These are phyloP conservation scores for Solanum bukasovii DNA, from an alignment of 257 asterid genomes.

Conservation along the genomic window DNA sequence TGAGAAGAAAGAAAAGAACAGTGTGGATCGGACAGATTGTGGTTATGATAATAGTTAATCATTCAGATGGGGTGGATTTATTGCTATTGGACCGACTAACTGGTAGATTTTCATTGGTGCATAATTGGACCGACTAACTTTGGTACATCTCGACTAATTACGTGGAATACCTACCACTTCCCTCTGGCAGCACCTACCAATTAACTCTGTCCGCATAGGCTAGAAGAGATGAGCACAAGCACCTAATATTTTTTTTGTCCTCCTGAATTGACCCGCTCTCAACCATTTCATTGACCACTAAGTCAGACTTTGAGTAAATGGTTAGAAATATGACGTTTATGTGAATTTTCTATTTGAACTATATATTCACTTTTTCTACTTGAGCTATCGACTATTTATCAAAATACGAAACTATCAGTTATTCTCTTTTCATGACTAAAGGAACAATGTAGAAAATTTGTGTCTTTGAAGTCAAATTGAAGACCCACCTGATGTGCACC, in stretches of 20 bases:
- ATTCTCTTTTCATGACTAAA: too few relatives aligned
- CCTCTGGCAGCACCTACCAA: neutral
- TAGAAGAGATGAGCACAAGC: neutral
- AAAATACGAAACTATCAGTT: too few relatives aligned
- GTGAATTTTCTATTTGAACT: too few relatives aligned
- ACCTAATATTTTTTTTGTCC: neutral
- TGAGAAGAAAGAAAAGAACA: neutral
- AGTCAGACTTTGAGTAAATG: neutral
- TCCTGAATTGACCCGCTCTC: neutral
- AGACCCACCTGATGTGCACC: neutral
- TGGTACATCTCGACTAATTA: neutral
- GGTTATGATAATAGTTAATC: neutral
- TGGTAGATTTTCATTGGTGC: neutral
- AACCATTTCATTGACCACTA: rapidly evolving
- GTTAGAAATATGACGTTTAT: too few relatives aligned
- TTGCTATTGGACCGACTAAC: neutral
- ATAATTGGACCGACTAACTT: neutral
- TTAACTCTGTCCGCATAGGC: too few relatives aligned
- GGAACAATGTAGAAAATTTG: neutral
- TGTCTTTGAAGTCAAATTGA: neutral
- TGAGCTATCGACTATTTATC: too few relatives aligned
- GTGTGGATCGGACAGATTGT: neutral
- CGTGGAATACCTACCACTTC: neutral
- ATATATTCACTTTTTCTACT: neutral
- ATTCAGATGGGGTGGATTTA: neutral